phyloP scores from a whole-genome alignment of 495 filamentous ascomycete species.

The Extremus antarcticus region DNA sequence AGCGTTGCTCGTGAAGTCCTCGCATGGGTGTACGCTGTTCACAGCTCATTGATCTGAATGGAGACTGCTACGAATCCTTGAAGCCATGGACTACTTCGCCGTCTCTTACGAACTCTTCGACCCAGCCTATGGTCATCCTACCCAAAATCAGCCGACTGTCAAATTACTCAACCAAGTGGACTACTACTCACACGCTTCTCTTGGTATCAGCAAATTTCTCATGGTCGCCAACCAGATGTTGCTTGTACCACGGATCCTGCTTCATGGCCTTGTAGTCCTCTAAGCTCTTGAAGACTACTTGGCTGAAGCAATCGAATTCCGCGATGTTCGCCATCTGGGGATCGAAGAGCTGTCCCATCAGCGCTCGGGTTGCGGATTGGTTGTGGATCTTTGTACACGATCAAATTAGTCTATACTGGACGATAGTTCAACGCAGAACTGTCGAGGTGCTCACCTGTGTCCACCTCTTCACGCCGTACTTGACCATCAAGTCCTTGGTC shows the following conservation, averaged over 20 bases:
- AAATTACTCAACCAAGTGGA: not conserved
- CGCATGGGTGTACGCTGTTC: not conserved
- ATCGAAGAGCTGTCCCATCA: slow-evolving; percentile 34
- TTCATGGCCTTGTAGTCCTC: slow-evolving; percentile 27
- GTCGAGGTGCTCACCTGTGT: slow-evolving; percentile 4
- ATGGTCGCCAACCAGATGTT: slow-evolving; percentile 8
- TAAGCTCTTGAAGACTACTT: slow-evolving; percentile 31
- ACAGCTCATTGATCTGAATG: no score
- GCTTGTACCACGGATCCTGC: slow-evolving; percentile 9
- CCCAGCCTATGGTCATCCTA: slow-evolving; percentile 32
- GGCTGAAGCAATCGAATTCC: slow-evolving; percentile 37
- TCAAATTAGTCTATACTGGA: not conserved
- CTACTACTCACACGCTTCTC: slow-evolving; percentile 1
- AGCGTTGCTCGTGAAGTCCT: not conserved
- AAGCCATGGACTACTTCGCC: slow-evolving; percentile 19
- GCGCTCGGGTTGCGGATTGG: slow-evolving; percentile 21
- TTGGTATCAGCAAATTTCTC: slow-evolving; percentile 17
- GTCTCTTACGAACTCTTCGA: slow-evolving; percentile 26
- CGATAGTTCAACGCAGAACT: not conserved
- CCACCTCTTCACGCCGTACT: slow-evolving; percentile 36
- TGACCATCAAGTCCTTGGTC: slow-evolving; percentile 36
- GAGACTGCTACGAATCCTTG: no score
- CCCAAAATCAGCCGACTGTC: not conserved
- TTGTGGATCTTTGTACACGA: slow-evolving; percentile 33
- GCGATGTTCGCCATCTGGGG: slow-evolving; percentile 31